Evolutionary conservation across 768 basidiomycete species (phyloP).

Genomic region (Thelephora ganbajun): DNA sequence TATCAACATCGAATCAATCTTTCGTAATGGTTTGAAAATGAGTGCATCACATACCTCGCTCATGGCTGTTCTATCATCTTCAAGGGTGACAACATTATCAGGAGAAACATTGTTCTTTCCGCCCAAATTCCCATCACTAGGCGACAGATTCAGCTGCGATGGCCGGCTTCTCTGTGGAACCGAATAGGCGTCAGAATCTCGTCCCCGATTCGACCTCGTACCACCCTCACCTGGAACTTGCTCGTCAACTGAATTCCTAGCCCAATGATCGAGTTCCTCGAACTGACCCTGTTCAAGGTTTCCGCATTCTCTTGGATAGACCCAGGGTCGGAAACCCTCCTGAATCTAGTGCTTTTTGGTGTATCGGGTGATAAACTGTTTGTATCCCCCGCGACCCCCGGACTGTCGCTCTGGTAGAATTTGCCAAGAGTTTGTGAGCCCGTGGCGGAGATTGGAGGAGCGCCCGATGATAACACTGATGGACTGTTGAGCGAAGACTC

Average conservation of each 20-base stretch:
- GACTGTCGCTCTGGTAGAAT: conserved; percentile 23
- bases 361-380: conserved; percentile 5
- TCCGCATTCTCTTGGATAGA: conserved; percentile 3
- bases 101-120: conserved; percentile 20
- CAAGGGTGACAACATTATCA: conserved; percentile 12
- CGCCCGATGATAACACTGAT: background rate
- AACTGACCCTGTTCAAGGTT: conserved; percentile 3
- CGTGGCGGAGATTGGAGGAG: background rate
- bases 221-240: conserved; percentile 3
- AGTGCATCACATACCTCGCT: conserved; percentile 50
- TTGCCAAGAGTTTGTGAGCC: background rate
- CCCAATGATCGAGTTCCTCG: conserved; percentile 11
- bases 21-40: background rate
- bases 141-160: conserved; percentile 37
- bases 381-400: conserved; percentile 25
- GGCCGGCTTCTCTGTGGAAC: conserved; percentile 30
- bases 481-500: background rate
- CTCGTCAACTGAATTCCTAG: conserved; percentile 18
- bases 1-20: background rate
- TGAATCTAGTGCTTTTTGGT: background rate
- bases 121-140: conserved; percentile 46
- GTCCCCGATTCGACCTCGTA: background rate
- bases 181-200: background rate
- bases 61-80: conserved; percentile 42
- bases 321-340: conserved; percentile 11